Percentiles rank a stretch among this genome's conserved stretches.
Conservation (phyloP, 768 basidiomycete species). For the Leccinum aurantiacum region DNA sequence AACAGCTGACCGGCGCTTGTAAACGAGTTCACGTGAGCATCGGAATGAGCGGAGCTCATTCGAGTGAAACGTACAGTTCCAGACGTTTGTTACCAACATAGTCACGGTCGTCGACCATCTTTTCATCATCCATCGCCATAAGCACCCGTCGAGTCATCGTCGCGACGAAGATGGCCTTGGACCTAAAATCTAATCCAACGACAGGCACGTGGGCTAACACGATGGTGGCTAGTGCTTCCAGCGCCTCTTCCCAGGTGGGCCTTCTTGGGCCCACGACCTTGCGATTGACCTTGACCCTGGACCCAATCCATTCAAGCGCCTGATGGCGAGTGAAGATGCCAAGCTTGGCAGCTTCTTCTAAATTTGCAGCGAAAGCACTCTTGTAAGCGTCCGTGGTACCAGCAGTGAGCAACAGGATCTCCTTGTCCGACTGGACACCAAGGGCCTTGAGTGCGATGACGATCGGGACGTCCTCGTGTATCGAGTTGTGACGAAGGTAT, state of each 20-base stretch:
- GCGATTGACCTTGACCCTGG: constrained; percentile 86
- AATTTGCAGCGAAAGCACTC: constrained; percentile 80
- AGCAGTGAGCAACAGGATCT: constrained; percentile 91
- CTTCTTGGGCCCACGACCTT: constrained; percentile 78
- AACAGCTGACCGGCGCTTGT: constrained; percentile 91
- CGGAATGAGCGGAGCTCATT: constrained; percentile 3
- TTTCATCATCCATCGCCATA: constrained; percentile 95
- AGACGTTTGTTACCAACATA: constrained; percentile 99
- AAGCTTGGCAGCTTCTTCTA: constrained; percentile 93
- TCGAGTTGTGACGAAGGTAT: constrained; percentile 95
- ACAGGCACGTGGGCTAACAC: constrained; percentile 97
- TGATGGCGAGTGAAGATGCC: constrained; percentile 90
- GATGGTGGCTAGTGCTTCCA: constrained; percentile 96
- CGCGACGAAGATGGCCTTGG: constrained; percentile 95
- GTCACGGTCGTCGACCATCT: constrained; percentile 97
- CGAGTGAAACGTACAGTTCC: constrained; percentile 71
- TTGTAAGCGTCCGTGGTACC: constrained; percentile 90
- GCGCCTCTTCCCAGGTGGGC: constrained; percentile 90
- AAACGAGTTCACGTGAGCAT: constrained; percentile 31
- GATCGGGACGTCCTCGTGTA: constrained; percentile 96
- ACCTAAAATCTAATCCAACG: constrained; percentile 79
- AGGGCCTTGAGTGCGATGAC: constrained; percentile 95
- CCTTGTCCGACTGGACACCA: constrained; percentile 95
- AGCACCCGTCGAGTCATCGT: constrained; percentile 96
- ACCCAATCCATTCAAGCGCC: constrained; percentile 92